phyloP scores from a whole-genome alignment of 2,329 filamentous ascomycete genomes.

The Exophiala sideris region DNA sequence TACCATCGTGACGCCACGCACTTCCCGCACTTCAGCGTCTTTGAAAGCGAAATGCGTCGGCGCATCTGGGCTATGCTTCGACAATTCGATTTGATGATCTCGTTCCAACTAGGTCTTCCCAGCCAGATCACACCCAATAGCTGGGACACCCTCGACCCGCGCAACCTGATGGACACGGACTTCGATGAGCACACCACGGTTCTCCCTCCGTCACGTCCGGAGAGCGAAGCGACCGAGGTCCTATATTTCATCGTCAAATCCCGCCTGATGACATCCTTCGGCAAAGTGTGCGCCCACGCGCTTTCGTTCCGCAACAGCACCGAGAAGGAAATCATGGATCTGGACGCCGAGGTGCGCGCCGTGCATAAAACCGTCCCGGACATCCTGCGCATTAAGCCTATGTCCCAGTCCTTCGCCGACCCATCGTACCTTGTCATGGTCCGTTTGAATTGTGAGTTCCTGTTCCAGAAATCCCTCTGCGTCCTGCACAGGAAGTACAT shows the following conservation, averaged over 20 bases:
- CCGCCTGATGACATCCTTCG: conserved; percentile 30
- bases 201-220: conserved; percentile 54
- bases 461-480: conserved; percentile 51
- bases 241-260: conserved; percentile 35
- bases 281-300: conserved; percentile 31
- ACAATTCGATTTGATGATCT: conserved; percentile 60
- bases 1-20: conserved; percentile 55
- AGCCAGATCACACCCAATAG: conserved; percentile 59
- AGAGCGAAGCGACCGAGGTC: conserved; percentile 42
- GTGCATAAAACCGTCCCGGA: conserved; percentile 26
- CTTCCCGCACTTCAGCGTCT: conserved; percentile 52
- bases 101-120: conserved; percentile 64
- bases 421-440: conserved; percentile 51
- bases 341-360: conserved; percentile 29
- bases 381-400: conserved; percentile 21
- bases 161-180: conserved; percentile 60
- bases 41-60: conserved; percentile 54
- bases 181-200: conserved; percentile 50
- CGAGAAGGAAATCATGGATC: conserved; percentile 24
- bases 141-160: conserved; percentile 57
- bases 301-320: conserved; percentile 27
- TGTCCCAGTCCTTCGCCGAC: conserved; percentile 44
- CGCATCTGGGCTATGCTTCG: conserved; percentile 40
- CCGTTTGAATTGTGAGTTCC: conserved; percentile 50
- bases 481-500: conserved; percentile 56